A percentile compares a stretch with the other conserved stretches of the same genome.
phyloP scores from a whole-genome alignment of 2,329 filamentous ascomycete species.

The Aspergillus sp. region DNA sequence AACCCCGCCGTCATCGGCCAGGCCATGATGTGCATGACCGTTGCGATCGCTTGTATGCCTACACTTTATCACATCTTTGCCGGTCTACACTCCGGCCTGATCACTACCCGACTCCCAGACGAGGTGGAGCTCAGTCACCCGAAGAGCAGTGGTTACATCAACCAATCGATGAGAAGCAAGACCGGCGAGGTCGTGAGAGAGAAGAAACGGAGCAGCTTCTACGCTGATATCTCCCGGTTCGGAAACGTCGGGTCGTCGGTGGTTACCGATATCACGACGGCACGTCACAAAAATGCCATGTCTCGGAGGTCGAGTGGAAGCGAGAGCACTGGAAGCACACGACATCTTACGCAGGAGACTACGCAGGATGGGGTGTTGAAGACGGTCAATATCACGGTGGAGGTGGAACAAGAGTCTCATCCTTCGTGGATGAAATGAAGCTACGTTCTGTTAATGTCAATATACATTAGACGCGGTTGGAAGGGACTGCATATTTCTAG shows the following conservation, averaged over 20 bases:
- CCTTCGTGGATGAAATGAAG: not conserved
- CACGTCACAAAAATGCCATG: not conserved
- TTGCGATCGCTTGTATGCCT: slow-evolving; percentile 25
- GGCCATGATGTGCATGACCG: slow-evolving; percentile 23
- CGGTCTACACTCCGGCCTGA: slow-evolving; percentile 22
- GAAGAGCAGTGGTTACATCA: slow-evolving; percentile 11
- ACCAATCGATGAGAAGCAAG: slow-evolving; percentile 6
- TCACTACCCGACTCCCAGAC: slow-evolving; percentile 17
- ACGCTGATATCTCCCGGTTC: not conserved
- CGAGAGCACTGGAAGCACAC: slow-evolving; percentile 15
- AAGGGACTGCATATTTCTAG: too few species aligned
- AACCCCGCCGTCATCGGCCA: slow-evolving; percentile 17
- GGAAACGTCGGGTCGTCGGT: slow-evolving; percentile 1
- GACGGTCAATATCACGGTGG: slow-evolving; percentile 20
- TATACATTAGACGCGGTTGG: too few species aligned
- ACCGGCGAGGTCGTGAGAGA: not conserved
- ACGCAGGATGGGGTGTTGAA: slow-evolving; percentile 13
- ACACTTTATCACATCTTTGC: slow-evolving; percentile 27
- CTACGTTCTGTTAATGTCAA: too few species aligned
- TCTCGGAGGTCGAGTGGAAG: slow-evolving; percentile 6
- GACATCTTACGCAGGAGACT: slow-evolving; percentile 10
- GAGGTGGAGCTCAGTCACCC: slow-evolving; percentile 13
- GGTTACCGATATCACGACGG: slow-evolving; percentile 5
- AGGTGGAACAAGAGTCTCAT: slow-evolving; percentile 8
- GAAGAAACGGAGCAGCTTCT: not conserved